Conservation (phyloP, 2,329 filamentous ascomycete genomes). For the Phyllachora maydis region DNA sequence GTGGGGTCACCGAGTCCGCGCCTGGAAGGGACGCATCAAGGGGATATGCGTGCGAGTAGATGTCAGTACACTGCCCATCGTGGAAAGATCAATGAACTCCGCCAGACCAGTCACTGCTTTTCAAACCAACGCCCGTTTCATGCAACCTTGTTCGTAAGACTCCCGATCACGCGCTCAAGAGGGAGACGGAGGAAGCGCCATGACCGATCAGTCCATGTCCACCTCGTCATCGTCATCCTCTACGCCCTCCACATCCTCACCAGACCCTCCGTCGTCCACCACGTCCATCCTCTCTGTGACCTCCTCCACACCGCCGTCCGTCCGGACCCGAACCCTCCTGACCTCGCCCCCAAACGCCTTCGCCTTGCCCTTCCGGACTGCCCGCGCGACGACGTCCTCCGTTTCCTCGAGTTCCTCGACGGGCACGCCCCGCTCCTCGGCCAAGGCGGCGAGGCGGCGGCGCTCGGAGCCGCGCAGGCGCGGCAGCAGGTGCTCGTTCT, state of each 20-base stretch:
- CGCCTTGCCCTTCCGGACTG: slow-evolving; percentile 10
- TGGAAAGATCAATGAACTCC: neutral
- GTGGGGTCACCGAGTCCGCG: too few species aligned
- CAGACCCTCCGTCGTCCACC: slow-evolving; percentile 7
- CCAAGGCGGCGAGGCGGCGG: slow-evolving; percentile 37
- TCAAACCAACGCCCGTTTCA: slow-evolving; percentile 1
- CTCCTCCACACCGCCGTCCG: slow-evolving; percentile 20
- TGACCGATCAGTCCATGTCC: slow-evolving; percentile 21
- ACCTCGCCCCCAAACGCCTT: slow-evolving; percentile 19
- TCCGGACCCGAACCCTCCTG: slow-evolving; percentile 14
- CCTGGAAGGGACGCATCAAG: too few species aligned
- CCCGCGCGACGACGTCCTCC: slow-evolving; percentile 7
- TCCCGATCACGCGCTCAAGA: too few species aligned
- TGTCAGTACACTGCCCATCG: too few species aligned
- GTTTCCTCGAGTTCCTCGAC: slow-evolving; percentile 15
- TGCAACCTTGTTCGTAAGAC: too few species aligned
- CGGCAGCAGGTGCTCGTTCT: slow-evolving; percentile 84
- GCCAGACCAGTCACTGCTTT: too few species aligned
- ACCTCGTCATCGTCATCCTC: slow-evolving; percentile 16
- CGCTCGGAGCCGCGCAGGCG: slow-evolving; percentile 44
- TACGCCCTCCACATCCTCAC: slow-evolving; percentile 16
- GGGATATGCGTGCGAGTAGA: neutral
- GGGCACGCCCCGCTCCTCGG: slow-evolving; percentile 23
- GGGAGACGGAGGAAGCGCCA: too few species aligned
- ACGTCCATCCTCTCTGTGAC: slow-evolving; percentile 10